Evolutionary conservation across 2,329 filamentous ascomycete genomes (phyloP).

Genomic region (Diaporthe destruens): DNA sequence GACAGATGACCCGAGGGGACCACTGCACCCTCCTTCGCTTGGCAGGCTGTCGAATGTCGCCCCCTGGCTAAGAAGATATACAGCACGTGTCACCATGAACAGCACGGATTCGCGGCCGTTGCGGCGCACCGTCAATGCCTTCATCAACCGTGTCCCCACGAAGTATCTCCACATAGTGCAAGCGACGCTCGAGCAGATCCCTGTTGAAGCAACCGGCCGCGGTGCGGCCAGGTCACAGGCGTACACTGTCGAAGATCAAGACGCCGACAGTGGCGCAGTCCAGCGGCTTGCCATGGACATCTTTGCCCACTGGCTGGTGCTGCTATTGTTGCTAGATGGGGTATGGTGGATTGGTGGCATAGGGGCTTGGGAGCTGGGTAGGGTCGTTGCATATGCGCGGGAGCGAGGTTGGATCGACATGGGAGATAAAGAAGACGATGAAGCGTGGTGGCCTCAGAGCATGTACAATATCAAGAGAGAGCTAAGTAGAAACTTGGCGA

Average conservation of each 20-base stretch:
- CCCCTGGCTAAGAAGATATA: constrained; percentile 53
- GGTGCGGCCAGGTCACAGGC: neutral
- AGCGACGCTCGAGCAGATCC: constrained; percentile 47
- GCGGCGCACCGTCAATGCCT: constrained; percentile 55
- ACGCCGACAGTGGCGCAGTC: constrained; percentile 26
- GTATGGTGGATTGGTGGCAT: constrained; percentile 57
- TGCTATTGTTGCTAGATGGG: constrained; percentile 53
- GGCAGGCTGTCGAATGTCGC: constrained; percentile 47
- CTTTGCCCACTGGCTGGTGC: constrained; percentile 55
- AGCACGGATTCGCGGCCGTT: constrained; percentile 48
- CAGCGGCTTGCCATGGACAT: constrained; percentile 52
- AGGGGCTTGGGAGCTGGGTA: constrained; percentile 51
- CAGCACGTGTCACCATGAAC: constrained; percentile 51
- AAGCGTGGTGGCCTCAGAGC: constrained; percentile 54
- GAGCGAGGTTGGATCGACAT: constrained; percentile 32
- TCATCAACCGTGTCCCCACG: constrained; percentile 54
- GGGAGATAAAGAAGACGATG: constrained; percentile 34
- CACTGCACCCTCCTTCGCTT: constrained; percentile 38
- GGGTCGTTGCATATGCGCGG: constrained; percentile 45
- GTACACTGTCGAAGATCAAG: neutral
- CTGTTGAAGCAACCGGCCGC: neutral
- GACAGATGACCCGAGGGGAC: too few species aligned
- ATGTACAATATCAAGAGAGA: constrained; percentile 48
- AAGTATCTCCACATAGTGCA: constrained; percentile 53
- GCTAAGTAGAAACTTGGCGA: constrained; percentile 12